Conservation (phyloP, 2,329 filamentous ascomycete genomes). For the Penicillium occitanis region DNA sequence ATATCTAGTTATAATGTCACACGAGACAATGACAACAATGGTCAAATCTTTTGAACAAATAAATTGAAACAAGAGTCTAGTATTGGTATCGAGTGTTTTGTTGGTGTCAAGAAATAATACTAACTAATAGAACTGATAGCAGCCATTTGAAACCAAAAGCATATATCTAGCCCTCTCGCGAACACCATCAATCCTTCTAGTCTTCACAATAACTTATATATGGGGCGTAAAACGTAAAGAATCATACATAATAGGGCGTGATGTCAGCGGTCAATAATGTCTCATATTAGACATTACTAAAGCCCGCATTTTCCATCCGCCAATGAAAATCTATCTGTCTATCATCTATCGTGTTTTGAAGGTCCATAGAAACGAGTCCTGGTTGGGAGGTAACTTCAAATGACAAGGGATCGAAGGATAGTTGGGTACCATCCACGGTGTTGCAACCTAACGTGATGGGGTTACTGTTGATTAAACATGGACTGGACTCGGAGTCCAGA, state of each 20-base stretch:
- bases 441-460: neutral
- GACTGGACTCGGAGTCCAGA: neutral
- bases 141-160: neutral
- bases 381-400: neutral
- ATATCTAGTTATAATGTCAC: neutral
- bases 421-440: neutral
- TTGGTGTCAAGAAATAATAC: neutral
- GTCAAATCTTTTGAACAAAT: too few relatives aligned
- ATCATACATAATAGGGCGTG: neutral
- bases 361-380: neutral
- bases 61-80: neutral
- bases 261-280: neutral
- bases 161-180: neutral
- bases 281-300: neutral
- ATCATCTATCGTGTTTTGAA: neutral
- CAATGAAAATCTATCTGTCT: conserved; percentile 3
- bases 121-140: neutral
- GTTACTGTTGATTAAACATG: neutral
- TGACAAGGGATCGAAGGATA: neutral
- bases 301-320: neutral
- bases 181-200: neutral
- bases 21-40: neutral
- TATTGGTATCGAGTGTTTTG: neutral
- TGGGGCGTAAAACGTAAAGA: neutral
- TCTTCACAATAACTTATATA: neutral